These are phyloP conservation scores for Helianthus tuberosus DNA, from an alignment of 129 eudicot genomes.

Conservation along the genomic window DNA sequence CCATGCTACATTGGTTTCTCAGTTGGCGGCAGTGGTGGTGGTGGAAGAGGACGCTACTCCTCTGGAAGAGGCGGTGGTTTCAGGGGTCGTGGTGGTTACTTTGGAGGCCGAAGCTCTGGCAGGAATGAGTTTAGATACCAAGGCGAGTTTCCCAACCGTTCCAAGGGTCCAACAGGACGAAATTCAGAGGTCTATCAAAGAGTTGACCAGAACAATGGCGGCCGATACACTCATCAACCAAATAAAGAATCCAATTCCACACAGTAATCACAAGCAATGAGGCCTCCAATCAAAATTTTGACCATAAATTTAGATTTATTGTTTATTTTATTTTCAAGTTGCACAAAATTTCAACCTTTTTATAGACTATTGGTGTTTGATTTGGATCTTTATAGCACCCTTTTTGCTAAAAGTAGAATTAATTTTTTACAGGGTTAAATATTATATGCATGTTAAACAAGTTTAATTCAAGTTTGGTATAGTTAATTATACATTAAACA, in stretches of 20 bases:
- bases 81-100: slow-evolving; percentile 62
- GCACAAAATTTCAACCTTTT: not conserved
- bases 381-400: not conserved
- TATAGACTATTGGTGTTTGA: not conserved
- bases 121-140: slow-evolving; percentile 55
- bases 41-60: slow-evolving; percentile 66
- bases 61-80: slow-evolving; percentile 55
- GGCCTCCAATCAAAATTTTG: slow-evolving; percentile 35
- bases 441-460: too few relatives aligned
- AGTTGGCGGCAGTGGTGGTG: slow-evolving; percentile 43
- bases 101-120: slow-evolving; percentile 59
- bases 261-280: slow-evolving; percentile 16
- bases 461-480: too few relatives aligned
- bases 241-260: slow-evolving; percentile 33
- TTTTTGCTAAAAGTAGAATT: not conserved
- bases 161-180: slow-evolving; percentile 45
- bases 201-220: slow-evolving; percentile 49
- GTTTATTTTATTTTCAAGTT: not conserved
- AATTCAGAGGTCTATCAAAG: slow-evolving; percentile 48
- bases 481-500: too few relatives aligned
- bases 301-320: slow-evolving; percentile 26
- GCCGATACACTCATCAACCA: slow-evolving; percentile 36
- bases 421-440: too few relatives aligned
- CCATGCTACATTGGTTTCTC: slow-evolving; percentile 15
- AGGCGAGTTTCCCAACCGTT: slow-evolving; percentile 40